phyloP scores from a whole-genome alignment of 129 eudicot genomes.

The Pulicaria dysenterica region DNA sequence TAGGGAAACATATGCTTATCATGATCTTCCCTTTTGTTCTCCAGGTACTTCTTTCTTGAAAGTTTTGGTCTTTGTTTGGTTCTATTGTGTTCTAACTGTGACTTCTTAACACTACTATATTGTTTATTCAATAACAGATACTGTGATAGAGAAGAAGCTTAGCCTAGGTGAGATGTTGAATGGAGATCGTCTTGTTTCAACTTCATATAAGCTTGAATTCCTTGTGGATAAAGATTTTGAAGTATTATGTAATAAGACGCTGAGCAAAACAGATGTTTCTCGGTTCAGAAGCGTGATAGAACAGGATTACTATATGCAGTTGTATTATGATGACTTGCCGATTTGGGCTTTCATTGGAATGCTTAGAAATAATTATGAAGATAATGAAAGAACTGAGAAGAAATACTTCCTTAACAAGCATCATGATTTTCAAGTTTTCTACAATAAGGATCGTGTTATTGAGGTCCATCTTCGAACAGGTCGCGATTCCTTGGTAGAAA shows the following conservation, averaged over 20 bases:
- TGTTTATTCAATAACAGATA: constrained; percentile 31
- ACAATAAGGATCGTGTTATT: constrained; percentile 60
- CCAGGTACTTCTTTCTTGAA: no score
- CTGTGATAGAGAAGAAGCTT: constrained; percentile 38
- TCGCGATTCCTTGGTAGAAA: constrained; percentile 18
- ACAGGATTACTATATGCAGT: constrained; percentile 56
- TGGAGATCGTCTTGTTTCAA: constrained; percentile 48
- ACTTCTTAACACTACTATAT: background rate
- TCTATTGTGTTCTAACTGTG: background rate
- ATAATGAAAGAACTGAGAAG: constrained; percentile 26
- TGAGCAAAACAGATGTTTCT: constrained; percentile 45
- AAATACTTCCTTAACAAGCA: constrained; percentile 39
- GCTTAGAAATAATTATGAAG: constrained; percentile 23
- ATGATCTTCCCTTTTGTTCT: constrained; percentile 30
- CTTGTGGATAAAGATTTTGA: constrained; percentile 36
- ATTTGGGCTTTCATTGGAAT: constrained; percentile 66
- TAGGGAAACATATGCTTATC: constrained; percentile 43
- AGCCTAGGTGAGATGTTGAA: constrained; percentile 51
- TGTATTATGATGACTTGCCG: constrained; percentile 80
- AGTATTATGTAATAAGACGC: constrained; percentile 46
- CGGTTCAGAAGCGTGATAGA: constrained; percentile 38
- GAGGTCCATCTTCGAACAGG: constrained; percentile 38
- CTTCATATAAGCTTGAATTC: constrained; percentile 42
- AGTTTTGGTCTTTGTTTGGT: background rate
- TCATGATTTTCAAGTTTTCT: constrained; percentile 47